phyloP scores from a whole-genome alignment of 192 early-diverging fungal genomes.

The Entomortierella lignicola region DNA sequence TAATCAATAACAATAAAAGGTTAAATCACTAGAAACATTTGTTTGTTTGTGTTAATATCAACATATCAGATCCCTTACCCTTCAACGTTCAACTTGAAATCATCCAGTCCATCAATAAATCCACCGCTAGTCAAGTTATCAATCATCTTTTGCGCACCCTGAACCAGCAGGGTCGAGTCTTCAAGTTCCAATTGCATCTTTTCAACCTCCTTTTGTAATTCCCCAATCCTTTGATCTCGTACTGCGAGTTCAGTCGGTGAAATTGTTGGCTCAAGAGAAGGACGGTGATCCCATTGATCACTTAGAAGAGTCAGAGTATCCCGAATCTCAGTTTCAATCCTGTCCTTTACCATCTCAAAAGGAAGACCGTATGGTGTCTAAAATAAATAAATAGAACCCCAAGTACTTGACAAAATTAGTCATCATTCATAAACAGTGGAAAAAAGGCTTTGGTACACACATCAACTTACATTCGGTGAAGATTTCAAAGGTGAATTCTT shows the following conservation, averaged over 20 bases:
- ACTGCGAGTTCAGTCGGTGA: slow-evolving; percentile 32
- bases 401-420: background rate
- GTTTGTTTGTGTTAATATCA: no score
- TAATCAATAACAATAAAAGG: slow-evolving; percentile 6
- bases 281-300: slow-evolving; percentile 40
- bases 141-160: slow-evolving; percentile 53
- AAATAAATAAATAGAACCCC: background rate
- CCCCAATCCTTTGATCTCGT: slow-evolving; percentile 43
- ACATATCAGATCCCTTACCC: slow-evolving; percentile 14
- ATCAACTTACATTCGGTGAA: slow-evolving; percentile 12
- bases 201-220: slow-evolving; percentile 37
- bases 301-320: slow-evolving; percentile 40
- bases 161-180: slow-evolving; percentile 53
- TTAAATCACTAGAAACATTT: background rate
- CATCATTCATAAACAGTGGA: background rate
- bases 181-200: slow-evolving; percentile 47
- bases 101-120: slow-evolving; percentile 34
- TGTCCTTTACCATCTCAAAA: slow-evolving; percentile 44
- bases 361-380: slow-evolving; percentile 46
- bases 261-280: slow-evolving; percentile 21
- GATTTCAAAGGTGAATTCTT: slow-evolving; percentile 26
- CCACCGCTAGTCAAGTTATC: slow-evolving; percentile 39
- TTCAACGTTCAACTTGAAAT: slow-evolving; percentile 38
- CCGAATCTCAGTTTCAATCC: slow-evolving; percentile 41
- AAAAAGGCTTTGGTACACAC: background rate